phyloP scores from a whole-genome alignment of 2,329 filamentous ascomycete species.

The Neospermospora avenae region DNA sequence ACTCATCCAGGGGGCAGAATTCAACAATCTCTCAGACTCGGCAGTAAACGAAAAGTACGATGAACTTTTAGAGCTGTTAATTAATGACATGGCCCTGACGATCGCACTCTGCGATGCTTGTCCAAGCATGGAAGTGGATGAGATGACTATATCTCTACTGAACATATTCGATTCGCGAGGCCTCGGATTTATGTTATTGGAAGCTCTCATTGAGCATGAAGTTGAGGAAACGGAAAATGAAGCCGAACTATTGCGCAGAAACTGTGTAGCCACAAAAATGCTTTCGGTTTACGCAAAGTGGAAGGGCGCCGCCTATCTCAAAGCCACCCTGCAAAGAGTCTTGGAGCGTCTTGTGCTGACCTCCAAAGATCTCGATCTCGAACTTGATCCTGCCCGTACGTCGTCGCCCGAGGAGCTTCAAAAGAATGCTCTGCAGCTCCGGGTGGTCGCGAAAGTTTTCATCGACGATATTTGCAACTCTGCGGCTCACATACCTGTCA shows the following conservation, averaged over 20 bases:
- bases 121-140: constrained; percentile 65
- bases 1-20: constrained; percentile 67
- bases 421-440: constrained; percentile 63
- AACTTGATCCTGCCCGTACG: constrained; percentile 63
- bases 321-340: constrained; percentile 62
- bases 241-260: constrained; percentile 63
- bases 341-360: constrained; percentile 64
- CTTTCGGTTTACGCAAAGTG: constrained; percentile 69
- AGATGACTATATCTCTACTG: constrained; percentile 63
- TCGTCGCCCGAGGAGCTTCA: constrained; percentile 58
- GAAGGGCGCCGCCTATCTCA: constrained; percentile 64
- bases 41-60: constrained; percentile 68
- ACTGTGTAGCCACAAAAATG: constrained; percentile 71
- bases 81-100: constrained; percentile 59
- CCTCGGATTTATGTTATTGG: constrained; percentile 58
- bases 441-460: constrained; percentile 66
- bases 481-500: constrained; percentile 55
- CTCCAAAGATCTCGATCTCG: constrained; percentile 64
- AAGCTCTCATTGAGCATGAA: constrained; percentile 65
- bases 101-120: constrained; percentile 63
- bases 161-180: constrained; percentile 69
- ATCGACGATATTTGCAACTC: constrained; percentile 69
- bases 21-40: constrained; percentile 64
- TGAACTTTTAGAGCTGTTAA: constrained; percentile 60
- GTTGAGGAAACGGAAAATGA: constrained; percentile 70